phyloP scores from a whole-genome alignment of 2,329 filamentous ascomycete genomes.

The Aureobasidium vineae region DNA sequence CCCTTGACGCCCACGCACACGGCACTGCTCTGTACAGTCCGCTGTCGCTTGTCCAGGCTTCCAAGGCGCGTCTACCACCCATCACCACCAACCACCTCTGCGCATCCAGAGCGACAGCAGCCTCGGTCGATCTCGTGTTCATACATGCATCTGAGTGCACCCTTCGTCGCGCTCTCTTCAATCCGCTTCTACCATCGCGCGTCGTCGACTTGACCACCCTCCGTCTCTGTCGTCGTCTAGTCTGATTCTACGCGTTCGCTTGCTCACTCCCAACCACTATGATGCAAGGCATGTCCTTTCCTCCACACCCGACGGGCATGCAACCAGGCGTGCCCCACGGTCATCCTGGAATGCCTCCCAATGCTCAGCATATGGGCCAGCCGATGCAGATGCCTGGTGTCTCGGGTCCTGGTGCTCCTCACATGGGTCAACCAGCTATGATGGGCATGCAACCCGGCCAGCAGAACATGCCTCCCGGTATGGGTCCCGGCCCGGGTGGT shows the following conservation, averaged over 20 bases:
- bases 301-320: constrained; percentile 68
- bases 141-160: constrained; percentile 23
- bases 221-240: constrained; percentile 8
- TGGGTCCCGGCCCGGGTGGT: constrained; percentile 33
- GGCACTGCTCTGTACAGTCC: constrained; percentile 10
- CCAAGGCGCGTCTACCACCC: background rate
- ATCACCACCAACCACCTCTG: background rate
- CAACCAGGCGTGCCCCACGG: constrained; percentile 66
- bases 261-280: constrained; percentile 34
- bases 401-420: constrained; percentile 66
- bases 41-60: constrained; percentile 8
- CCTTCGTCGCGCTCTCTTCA: background rate
- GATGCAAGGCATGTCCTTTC: constrained; percentile 50
- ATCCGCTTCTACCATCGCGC: background rate
- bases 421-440: constrained; percentile 69
- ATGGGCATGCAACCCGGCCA: constrained; percentile 75
- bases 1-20: constrained; percentile 10
- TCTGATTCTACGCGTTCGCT: constrained; percentile 16
- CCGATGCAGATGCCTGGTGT: constrained; percentile 72
- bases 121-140: background rate
- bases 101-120: constrained; percentile 10
- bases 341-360: constrained; percentile 63
- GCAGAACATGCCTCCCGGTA: constrained; percentile 49
- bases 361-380: constrained; percentile 67
- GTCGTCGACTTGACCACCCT: background rate